phyloP scores from a whole-genome alignment of 1,139 yeast genomes.

The Zygoascus hellenicus region DNA sequence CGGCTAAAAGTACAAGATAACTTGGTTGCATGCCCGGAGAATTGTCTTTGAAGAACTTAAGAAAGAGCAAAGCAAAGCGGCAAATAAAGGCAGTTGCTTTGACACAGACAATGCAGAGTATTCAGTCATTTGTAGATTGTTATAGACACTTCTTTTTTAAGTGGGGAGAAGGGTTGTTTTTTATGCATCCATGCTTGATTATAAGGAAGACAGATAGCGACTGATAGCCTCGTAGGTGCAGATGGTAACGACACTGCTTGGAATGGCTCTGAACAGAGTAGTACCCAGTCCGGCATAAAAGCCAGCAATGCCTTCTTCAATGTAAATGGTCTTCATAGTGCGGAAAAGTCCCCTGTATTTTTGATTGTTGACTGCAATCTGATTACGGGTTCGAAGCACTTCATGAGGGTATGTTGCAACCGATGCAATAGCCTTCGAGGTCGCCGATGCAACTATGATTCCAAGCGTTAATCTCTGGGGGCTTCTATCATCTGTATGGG shows the following conservation, averaged over 20 bases:
- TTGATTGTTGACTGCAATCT: conserved; percentile 38
- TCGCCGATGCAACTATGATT: conserved; percentile 58
- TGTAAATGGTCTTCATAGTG: conserved; percentile 50
- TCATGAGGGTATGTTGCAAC: conserved; percentile 94
- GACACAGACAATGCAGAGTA: too few species aligned
- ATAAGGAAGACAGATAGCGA: conserved; percentile 10
- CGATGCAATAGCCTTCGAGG: conserved; percentile 86
- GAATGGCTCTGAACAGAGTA: conserved; percentile 84
- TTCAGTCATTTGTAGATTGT: too few species aligned
- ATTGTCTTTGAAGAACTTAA: too few species aligned
- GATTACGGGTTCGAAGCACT: conserved; percentile 86
- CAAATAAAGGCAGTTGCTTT: too few species aligned
- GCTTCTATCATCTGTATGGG: background rate
- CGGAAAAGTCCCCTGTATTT: conserved; percentile 39
- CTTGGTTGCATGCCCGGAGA: too few species aligned
- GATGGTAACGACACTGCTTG: conserved; percentile 89
- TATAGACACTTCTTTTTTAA: too few species aligned
- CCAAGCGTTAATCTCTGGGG: background rate
- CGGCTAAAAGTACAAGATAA: too few species aligned
- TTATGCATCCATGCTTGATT: background rate
- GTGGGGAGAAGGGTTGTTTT: too few species aligned
- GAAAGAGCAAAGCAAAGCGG: too few species aligned
- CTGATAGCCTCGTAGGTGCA: conserved; percentile 90
- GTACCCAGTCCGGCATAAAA: conserved; percentile 88
- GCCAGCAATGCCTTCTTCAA: conserved; percentile 70